These are phyloP conservation scores for Aspergillus cristatus DNA, from an alignment of 495 filamentous ascomycete species.

Conservation along the genomic window DNA sequence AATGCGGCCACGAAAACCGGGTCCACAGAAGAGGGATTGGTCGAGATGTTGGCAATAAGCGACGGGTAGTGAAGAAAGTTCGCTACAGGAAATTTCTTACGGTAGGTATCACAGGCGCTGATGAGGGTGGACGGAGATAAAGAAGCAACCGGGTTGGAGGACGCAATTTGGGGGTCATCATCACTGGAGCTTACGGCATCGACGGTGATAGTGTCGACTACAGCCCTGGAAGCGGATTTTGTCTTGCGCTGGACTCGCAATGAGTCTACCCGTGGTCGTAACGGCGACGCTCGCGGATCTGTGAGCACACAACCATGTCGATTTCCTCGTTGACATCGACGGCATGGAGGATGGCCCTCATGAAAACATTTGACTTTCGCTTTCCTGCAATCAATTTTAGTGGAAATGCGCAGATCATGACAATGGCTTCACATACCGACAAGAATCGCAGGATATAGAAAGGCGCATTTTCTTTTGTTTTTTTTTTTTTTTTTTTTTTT, in stretches of 20 bases:
- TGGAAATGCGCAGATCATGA: background rate
- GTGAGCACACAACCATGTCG: constrained; percentile 20
- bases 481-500: too few relatives aligned
- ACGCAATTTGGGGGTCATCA: background rate
- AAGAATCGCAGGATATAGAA: constrained; percentile 35
- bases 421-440: constrained; percentile 16
- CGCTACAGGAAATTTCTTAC: constrained; percentile 33
- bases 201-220: background rate
- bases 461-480: constrained; percentile 31
- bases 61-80: constrained; percentile 40
- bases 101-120: constrained; percentile 30
- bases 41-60: constrained; percentile 32
- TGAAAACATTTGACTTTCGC: constrained; percentile 38
- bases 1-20: constrained; percentile 33
- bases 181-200: background rate
- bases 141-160: constrained; percentile 16
- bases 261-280: too few relatives aligned
- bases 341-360: constrained; percentile 31
- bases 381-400: constrained; percentile 12
- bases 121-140: constrained; percentile 25
- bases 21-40: constrained; percentile 23
- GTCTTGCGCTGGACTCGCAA: constrained; percentile 7
- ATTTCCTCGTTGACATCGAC: constrained; percentile 24
- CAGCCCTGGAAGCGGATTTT: background rate
- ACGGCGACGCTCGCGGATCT: constrained; percentile 14